phyloP scores from a whole-genome alignment of 208 protist species.

The Wallacemonas collosoma region DNA sequence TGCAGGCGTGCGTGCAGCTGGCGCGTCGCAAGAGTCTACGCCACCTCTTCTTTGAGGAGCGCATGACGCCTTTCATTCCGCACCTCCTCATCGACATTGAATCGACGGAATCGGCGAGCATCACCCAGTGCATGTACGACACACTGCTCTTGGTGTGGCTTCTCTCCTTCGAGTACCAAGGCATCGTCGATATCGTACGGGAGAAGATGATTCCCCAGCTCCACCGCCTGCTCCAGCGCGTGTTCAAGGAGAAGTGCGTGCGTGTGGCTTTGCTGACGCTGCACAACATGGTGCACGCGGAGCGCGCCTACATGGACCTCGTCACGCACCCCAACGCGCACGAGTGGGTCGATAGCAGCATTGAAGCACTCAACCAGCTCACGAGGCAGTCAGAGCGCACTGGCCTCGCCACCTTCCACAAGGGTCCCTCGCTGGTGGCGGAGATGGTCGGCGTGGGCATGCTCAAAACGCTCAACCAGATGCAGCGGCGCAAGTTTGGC shows the following conservation, averaged over 20 bases:
- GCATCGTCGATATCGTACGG: conserved; percentile 69
- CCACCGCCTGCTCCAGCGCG: conserved; percentile 84
- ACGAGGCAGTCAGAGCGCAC: background rate
- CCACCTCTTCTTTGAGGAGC: conserved; percentile 67
- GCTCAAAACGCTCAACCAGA: conserved; percentile 84
- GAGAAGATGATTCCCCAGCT: conserved; percentile 86
- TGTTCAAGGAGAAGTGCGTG: conserved; percentile 93
- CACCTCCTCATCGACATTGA: conserved; percentile 84
- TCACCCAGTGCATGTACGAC: conserved; percentile 88
- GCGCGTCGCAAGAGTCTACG: conserved; percentile 75
- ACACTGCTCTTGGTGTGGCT: conserved; percentile 80
- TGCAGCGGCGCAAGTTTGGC: conserved; percentile 86
- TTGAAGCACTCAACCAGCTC: conserved; percentile 44
- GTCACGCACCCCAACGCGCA: conserved; percentile 45
- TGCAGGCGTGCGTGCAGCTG: conserved; percentile 80
- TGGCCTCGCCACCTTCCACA: conserved; percentile 24
- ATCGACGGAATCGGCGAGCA: conserved; percentile 71
- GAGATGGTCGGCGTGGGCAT: conserved; percentile 93
- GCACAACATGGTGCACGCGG: conserved; percentile 82
- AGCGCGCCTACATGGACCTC: conserved; percentile 61
- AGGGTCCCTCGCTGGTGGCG: conserved; percentile 72
- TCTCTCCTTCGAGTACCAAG: conserved; percentile 84
- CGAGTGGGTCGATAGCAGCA: conserved; percentile 52
- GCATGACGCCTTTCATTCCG: conserved; percentile 66
- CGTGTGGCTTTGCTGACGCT: conserved; percentile 88